Evolutionary conservation across 2,329 filamentous ascomycete species (phyloP).

Genomic region (Acephala macrosclerotiorum): DNA sequence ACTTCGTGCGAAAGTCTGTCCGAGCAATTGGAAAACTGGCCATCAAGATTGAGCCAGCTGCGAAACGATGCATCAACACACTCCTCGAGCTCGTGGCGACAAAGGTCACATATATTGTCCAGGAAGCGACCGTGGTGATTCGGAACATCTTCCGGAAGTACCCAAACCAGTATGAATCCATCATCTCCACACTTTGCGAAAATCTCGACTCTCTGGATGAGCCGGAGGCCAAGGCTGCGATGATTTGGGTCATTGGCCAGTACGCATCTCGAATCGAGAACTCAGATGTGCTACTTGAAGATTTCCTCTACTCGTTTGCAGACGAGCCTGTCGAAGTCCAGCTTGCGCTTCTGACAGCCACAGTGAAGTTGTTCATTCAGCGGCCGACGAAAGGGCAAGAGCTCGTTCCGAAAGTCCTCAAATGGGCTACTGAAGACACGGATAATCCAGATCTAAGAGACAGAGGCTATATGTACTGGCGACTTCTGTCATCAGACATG

Average conservation of each 20-base stretch:
- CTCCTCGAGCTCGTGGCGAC: conserved; percentile 92
- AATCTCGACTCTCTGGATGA: conserved; percentile 97
- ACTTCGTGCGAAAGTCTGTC: conserved; percentile 97
- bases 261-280: conserved; percentile 98
- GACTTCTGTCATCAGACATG: conserved; percentile 90
- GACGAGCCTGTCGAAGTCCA: conserved; percentile 97
- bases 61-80: conserved; percentile 88
- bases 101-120: conserved; percentile 98
- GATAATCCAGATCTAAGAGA: conserved; percentile 97
- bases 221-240: conserved; percentile 96
- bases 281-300: conserved; percentile 89
- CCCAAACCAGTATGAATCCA: conserved; percentile 97
- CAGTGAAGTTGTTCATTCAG: conserved; percentile 97
- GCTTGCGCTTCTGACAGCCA: conserved; percentile 90
- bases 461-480: conserved; percentile 99
- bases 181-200: conserved; percentile 94
- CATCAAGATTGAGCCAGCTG: conserved; percentile 97
- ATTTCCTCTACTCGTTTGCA: conserved; percentile 92
- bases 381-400: conserved; percentile 93
- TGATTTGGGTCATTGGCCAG: conserved; percentile 99
- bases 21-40: conserved; percentile 97
- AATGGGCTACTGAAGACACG: conserved; percentile 99
- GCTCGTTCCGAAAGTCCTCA: conserved; percentile 91
- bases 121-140: conserved; percentile 98
- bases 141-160: conserved; percentile 99